Conservation (phyloP, 192 early-diverging fungal species). For the Mortierella hygrophila region DNA sequence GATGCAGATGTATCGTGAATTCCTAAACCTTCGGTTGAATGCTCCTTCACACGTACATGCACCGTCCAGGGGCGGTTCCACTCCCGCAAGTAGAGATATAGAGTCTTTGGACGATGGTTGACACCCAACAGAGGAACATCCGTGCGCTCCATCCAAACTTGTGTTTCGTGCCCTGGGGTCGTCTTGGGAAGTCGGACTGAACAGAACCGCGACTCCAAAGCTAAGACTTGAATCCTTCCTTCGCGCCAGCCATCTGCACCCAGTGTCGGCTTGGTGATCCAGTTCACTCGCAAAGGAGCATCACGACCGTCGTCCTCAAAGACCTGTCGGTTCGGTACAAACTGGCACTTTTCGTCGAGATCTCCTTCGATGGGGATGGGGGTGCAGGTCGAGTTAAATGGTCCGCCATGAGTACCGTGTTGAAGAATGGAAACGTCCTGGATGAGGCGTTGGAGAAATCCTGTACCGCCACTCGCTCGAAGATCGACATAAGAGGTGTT, state of each 20-base stretch:
- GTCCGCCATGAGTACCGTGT: not conserved
- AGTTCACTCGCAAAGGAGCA: conserved; percentile 18
- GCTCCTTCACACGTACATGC: conserved; percentile 20
- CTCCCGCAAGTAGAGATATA: conserved; percentile 17
- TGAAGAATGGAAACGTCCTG: conserved; percentile 8
- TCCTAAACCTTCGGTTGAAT: not conserved
- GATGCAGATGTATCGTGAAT: not conserved
- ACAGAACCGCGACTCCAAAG: conserved; percentile 32
- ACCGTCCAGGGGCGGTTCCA: conserved; percentile 41
- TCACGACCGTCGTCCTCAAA: conserved; percentile 41
- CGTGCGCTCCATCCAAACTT: conserved; percentile 13
- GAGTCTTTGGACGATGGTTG: conserved; percentile 28
- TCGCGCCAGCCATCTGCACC: conserved; percentile 27
- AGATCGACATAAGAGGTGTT: conserved; percentile 17
- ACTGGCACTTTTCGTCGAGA: conserved; percentile 13
- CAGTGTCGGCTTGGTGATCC: not conserved
- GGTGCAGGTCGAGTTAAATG: not conserved
- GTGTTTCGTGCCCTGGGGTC: conserved; percentile 24
- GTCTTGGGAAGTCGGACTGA: conserved; percentile 29
- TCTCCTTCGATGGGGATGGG: not conserved
- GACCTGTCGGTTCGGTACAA: conserved; percentile 28
- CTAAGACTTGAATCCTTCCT: conserved; percentile 20
- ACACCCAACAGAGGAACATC: not conserved
- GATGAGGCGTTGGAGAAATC: conserved; percentile 23
- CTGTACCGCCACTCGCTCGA: conserved; percentile 1